Base-by-base conservation (phyloP, 345 rosid species). In the Eutrema heterophyllum region DNA sequence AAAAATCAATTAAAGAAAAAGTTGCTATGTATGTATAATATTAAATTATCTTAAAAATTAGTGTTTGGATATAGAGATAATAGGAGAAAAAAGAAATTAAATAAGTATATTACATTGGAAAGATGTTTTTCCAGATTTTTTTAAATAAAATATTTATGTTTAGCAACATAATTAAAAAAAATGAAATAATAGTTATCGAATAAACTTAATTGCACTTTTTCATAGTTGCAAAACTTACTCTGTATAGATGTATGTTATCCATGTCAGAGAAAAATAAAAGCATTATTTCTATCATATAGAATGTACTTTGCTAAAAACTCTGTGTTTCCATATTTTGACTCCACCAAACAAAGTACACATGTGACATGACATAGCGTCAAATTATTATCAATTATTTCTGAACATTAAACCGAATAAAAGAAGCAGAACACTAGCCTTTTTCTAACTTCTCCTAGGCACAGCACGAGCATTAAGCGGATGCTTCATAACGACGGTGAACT, bases 401-500 rank as follows among this genome's bases (percentile, higher is more conserved):
- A 43, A 14, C 48, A 43, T n/a, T 11, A 39, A 24, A 52, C 6
- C 13, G 6, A 36, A 50, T 48, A 66, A 35, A 9, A 9, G 2
- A 40, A 39, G 1, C 11, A 67, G 5, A 56, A 13, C 15, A 33
- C 11, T 57, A 46, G 12, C 35, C 15, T 0, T 65, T 12, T 15
- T 7, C 24, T 15, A 35, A 43, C 57, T 55, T 66, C 21, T 66
- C 71, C 78, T 74, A 2, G 78, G 78, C 67, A 67, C 67, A 38
- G 78, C 78, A 74, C n/a, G 48, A 6, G 59, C 78, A 56, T 26
- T 52, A 53, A 80, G 61, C 16, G 80, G 78, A 33, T 65, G 44
- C 8, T 80, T 76, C 80, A 80, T 76, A 33, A 67, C 78, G 1
- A 62, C 55, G 0, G 80, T 76, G 24, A 67, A 72, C 69, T 80